Conservation (phyloP, 2,329 filamentous ascomycete genomes). For the Penicillium sp. region DNA sequence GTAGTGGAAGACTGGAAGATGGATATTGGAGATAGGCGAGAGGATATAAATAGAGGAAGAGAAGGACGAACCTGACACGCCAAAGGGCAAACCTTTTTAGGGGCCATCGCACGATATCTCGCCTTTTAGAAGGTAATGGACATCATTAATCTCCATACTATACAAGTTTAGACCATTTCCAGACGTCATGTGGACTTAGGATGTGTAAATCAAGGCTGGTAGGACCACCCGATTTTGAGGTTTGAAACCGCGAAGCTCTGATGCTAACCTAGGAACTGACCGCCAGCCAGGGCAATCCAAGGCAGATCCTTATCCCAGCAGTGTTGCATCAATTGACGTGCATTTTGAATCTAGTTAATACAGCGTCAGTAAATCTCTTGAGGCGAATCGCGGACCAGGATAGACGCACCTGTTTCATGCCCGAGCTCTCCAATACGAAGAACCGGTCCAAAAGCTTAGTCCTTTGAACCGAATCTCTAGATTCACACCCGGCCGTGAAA, state of each 20-base stretch:
- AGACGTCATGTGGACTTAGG: not conserved
- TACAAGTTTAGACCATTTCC: not conserved
- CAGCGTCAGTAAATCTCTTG: not conserved
- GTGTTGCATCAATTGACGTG: constrained; percentile 34
- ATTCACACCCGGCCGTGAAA: constrained; percentile 74
- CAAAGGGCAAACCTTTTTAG: not conserved
- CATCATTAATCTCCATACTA: not conserved
- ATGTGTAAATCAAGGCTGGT: not conserved
- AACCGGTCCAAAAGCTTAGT: constrained; percentile 58
- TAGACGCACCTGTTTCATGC: constrained; percentile 61
- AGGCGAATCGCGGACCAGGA: not conserved
- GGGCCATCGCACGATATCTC: not conserved
- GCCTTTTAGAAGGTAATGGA: not conserved
- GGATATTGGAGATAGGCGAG: not conserved
- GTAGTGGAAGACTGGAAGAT: not conserved
- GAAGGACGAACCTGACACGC: not conserved
- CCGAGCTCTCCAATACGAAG: constrained; percentile 59
- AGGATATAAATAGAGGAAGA: too few relatives aligned
- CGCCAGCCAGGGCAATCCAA: constrained; percentile 34
- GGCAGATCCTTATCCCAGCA: constrained; percentile 33
- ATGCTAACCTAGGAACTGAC: constrained; percentile 33
- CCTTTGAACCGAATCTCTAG: constrained; percentile 48
- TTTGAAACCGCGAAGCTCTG: not conserved
- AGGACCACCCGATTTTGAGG: not conserved
- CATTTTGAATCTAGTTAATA: constrained; percentile 31